Base-by-base conservation (phyloP, 2,329 filamentous ascomycete genomes). In the Cladosporium oxysporum region DNA sequence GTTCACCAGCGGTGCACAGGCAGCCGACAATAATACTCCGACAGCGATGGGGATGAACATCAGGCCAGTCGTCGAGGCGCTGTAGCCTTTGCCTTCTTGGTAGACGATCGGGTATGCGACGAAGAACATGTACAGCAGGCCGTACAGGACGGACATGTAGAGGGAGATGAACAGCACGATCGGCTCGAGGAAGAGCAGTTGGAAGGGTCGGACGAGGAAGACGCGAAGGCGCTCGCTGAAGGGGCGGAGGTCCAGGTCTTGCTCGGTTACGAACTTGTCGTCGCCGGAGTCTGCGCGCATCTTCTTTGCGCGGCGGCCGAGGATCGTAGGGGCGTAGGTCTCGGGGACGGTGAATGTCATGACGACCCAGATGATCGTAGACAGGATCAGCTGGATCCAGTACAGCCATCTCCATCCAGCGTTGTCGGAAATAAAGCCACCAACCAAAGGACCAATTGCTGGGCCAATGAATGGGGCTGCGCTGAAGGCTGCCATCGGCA, bases 321-420 rank as follows among this genome's bases (percentile, higher is more conserved):
- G 85, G 60, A 97, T 88, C 0, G 87, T 90, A 0, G 93, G 92
- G 0, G 92, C 89, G 76, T 95, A 96, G 0, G 93, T 97, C 78
- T 96, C 93, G 1, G 92, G 91, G 0, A 96, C 89, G n/a, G 91
- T 95, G 78, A 96, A 93, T 33, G 89, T 90, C 77, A 95, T 93
- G 67, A 94, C 76, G 21, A 90, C 67, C 87, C 90, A 95, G 71
- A 90, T 85, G 58, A 89, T 75, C 16, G 83, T 88, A 29, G 90
- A 82, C 14, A 95, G 75, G 73, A 96, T 96, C 12, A 95, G 82
- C 74, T 94, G 91, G 71, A 96, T 86, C 90, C 91, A 94, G 81
- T 95, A 95, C 0, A 95, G 82, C 75, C 76, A 77, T 47, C 75
- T 67, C 76, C 75, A 77, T 44, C 74, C 75, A 5, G 74, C 65